Percentiles rank a stretch among this genome's conserved stretches.
phyloP scores from a whole-genome alignment of 345 rosid species.

The Salix viminalis region DNA sequence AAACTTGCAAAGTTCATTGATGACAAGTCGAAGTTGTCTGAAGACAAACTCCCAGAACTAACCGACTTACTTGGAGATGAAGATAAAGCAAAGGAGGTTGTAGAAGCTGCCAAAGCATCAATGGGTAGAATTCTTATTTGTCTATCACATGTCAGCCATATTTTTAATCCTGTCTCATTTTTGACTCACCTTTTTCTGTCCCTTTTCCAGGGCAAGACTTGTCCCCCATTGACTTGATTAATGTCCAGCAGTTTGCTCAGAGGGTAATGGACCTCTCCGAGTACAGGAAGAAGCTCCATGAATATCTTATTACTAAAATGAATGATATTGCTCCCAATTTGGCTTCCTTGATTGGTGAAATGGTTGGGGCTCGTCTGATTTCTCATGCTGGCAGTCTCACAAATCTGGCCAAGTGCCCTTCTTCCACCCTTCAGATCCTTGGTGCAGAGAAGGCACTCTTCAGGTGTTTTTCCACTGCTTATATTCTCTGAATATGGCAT shows the following conservation, averaged over 20 bases:
- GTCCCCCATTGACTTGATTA: slow-evolving; percentile 77
- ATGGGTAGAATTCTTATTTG: slow-evolving; percentile 55
- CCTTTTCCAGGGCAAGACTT: slow-evolving; percentile 69
- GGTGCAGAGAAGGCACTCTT: slow-evolving; percentile 96
- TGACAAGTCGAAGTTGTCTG: slow-evolving; percentile 67
- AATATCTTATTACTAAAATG: slow-evolving; percentile 85
- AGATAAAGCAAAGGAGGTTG: slow-evolving; percentile 80
- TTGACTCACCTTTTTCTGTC: slow-evolving; percentile 3
- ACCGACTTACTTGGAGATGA: slow-evolving; percentile 85
- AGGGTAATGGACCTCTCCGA: slow-evolving; percentile 79
- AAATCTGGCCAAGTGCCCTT: slow-evolving; percentile 93
- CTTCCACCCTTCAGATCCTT: slow-evolving; percentile 96
- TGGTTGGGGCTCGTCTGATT: slow-evolving; percentile 88
- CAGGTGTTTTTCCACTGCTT: slow-evolving; percentile 46
- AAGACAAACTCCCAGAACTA: slow-evolving; percentile 51
- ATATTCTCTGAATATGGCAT: not conserved
- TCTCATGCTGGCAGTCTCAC: slow-evolving; percentile 99
- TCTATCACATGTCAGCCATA: not conserved
- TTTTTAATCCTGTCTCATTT: not conserved
- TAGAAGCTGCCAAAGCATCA: slow-evolving; percentile 95
- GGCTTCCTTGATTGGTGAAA: slow-evolving; percentile 86
- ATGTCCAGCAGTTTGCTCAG: slow-evolving; percentile 76
- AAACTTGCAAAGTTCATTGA: slow-evolving; percentile 62
- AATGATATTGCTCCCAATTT: slow-evolving; percentile 91
- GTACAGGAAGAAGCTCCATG: slow-evolving; percentile 81